A percentile compares a stretch with the other conserved stretches of the same genome.
phyloP scores from a whole-genome alignment of 2,329 filamentous ascomycete genomes.

The Xylaria polymorpha region DNA sequence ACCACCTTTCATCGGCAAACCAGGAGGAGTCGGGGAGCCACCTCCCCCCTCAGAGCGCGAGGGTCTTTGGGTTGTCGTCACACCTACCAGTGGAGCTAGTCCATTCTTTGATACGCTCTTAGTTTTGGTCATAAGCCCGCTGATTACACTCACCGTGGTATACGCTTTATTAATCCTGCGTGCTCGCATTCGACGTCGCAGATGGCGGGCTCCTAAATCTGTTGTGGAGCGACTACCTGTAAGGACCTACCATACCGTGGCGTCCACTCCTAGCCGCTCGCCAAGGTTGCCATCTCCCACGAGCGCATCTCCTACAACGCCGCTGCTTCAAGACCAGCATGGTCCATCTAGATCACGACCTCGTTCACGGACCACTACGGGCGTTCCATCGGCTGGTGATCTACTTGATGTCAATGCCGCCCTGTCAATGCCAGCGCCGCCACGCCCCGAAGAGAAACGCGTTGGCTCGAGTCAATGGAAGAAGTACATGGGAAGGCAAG shows the following conservation, averaged over 20 bases:
- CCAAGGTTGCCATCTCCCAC: constrained; percentile 71
- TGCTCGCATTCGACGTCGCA: constrained; percentile 85
- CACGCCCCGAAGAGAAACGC: constrained; percentile 63
- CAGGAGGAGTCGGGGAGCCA: constrained; percentile 44
- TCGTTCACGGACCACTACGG: constrained; percentile 73
- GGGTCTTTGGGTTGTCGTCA: constrained; percentile 96
- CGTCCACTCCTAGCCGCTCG: constrained; percentile 67
- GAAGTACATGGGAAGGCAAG: constrained; percentile 74
- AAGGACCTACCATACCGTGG: constrained; percentile 90
- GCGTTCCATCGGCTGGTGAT: constrained; percentile 64
- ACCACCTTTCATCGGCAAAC: constrained; percentile 41
- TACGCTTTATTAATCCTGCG: constrained; percentile 89
- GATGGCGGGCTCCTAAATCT: constrained; percentile 98
- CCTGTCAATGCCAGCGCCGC: constrained; percentile 53
- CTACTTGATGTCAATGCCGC: constrained; percentile 58
- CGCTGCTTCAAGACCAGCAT: constrained; percentile 73
- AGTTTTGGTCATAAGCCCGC: constrained; percentile 94
- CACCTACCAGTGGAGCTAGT: constrained; percentile 86
- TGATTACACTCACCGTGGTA: constrained; percentile 92
- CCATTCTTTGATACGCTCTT: constrained; percentile 96
- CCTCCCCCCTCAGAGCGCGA: constrained; percentile 66
- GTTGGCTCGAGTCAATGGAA: constrained; percentile 66
- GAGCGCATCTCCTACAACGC: constrained; percentile 79
- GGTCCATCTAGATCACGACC: constrained; percentile 64
- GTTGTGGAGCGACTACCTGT: constrained; percentile 95